Conservation (phyloP, 2,329 filamentous ascomycete species). For the Epicoccum sorghinum region DNA sequence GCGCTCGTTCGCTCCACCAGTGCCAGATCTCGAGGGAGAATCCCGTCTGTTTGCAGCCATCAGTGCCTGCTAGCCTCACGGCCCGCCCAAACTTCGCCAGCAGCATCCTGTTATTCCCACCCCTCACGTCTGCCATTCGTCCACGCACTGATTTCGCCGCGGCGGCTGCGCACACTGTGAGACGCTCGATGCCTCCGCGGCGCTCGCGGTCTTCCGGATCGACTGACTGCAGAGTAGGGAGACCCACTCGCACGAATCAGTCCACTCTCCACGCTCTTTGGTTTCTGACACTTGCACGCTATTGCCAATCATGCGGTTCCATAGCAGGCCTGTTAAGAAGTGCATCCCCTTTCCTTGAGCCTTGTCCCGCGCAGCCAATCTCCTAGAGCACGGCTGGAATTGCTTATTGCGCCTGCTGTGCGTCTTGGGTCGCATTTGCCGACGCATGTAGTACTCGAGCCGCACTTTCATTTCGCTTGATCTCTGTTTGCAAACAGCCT, state of each 20-base stretch:
- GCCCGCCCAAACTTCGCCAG: conserved; percentile 1
- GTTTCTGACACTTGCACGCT: neutral
- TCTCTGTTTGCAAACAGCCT: conserved; percentile 6
- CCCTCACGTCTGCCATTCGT: conserved; percentile 1
- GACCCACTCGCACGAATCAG: conserved; percentile 2
- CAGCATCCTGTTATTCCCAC: conserved; percentile 4
- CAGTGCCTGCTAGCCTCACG: neutral
- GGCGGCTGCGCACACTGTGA: neutral
- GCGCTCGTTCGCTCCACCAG: neutral
- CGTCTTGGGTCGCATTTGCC: conserved; percentile 7
- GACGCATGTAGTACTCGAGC: conserved; percentile 17
- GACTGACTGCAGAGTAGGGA: neutral
- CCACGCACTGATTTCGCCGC: neutral
- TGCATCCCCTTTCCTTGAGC: conserved; percentile 8
- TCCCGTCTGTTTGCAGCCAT: conserved; percentile 2
- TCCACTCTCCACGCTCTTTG: neutral
- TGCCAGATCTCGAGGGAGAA: neutral
- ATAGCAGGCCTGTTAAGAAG: neutral
- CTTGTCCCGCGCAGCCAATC: conserved; percentile 15
- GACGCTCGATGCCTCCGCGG: neutral
- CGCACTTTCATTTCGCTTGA: conserved; percentile 19
- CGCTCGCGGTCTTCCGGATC: conserved; percentile 5
- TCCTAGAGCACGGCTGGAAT: conserved; percentile 16
- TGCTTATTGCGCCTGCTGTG: conserved; percentile 16
- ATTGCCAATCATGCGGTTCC: neutral